Percentiles rank a stretch among this genome's conserved stretches.
Conservation (phyloP, 441 rosid species). For the Capsella rubella region DNA sequence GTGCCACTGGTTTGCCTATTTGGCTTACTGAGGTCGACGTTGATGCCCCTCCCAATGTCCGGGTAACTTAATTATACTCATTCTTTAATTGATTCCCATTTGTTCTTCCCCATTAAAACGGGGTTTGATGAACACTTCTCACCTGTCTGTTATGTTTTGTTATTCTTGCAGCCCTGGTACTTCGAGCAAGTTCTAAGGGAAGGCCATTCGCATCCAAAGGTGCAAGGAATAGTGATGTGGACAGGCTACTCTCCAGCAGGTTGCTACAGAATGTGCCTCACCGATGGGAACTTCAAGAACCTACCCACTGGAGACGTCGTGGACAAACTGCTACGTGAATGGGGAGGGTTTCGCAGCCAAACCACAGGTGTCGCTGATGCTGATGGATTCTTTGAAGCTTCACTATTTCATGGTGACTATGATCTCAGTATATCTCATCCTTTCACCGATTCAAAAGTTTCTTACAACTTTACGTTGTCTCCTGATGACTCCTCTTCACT, state of each 20-base stretch:
- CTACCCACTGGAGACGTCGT: constrained; percentile 58
- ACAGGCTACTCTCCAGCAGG: constrained; percentile 51
- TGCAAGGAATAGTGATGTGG: constrained; percentile 58
- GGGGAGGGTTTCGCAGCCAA: constrained; percentile 45
- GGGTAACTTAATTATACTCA: not conserved
- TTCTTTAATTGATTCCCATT: not conserved
- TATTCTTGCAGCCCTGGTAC: constrained; percentile 46
- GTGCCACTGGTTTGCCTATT: not conserved
- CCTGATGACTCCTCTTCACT: constrained; percentile 10
- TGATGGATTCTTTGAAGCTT: constrained; percentile 54
- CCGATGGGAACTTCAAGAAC: constrained; percentile 33
- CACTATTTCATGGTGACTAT: constrained; percentile 65
- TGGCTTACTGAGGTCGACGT: not conserved
- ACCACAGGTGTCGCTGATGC: constrained; percentile 47
- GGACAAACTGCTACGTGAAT: constrained; percentile 59
- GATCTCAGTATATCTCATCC: constrained; percentile 38
- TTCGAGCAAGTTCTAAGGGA: constrained; percentile 64
- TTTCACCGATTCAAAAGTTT: constrained; percentile 5
- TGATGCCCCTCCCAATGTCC: not conserved
- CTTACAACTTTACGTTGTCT: constrained; percentile 34
- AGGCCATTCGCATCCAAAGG: constrained; percentile 57
- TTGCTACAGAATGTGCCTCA: constrained; percentile 33
- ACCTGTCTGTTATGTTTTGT: not conserved
- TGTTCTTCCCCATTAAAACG: not conserved
- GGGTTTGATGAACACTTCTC: not conserved